phyloP scores from a whole-genome alignment of 1,284 basidiomycete genomes.

The Lignosus rhinocerotis region DNA sequence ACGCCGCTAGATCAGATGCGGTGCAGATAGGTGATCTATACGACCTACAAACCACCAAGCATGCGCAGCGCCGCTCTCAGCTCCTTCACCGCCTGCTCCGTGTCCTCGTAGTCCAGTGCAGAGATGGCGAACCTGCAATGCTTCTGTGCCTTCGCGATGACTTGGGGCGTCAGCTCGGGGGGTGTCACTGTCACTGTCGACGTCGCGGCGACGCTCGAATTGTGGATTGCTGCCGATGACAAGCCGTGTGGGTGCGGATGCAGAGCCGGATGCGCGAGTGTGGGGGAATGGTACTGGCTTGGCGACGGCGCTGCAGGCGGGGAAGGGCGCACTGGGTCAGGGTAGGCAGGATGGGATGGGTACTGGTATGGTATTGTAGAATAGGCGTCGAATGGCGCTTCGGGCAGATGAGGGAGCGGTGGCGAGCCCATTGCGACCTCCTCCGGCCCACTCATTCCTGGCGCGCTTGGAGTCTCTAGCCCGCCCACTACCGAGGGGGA shows the following conservation, averaged over 20 bases:
- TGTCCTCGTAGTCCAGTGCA: slow-evolving; percentile 90
- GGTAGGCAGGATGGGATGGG: not conserved
- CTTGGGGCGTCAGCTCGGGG: slow-evolving; percentile 58
- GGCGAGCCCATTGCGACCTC: slow-evolving; percentile 15
- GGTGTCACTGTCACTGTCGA: slow-evolving; percentile 35
- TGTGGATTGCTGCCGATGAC: not conserved
- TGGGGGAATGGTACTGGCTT: not conserved
- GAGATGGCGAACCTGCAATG: slow-evolving; percentile 91
- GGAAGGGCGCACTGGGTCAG: slow-evolving; percentile 6
- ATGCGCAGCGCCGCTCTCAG: slow-evolving; percentile 71
- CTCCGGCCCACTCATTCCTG: slow-evolving; percentile 17
- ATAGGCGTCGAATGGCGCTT: slow-evolving; percentile 10
- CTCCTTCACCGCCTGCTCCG: slow-evolving; percentile 80
- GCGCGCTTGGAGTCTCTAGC: slow-evolving; percentile 10
- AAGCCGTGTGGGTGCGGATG: not conserved
- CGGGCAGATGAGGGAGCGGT: slow-evolving; percentile 7
- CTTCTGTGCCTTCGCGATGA: slow-evolving; percentile 79
- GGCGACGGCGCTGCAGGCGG: slow-evolving; percentile 7
- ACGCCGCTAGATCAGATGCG: not conserved
- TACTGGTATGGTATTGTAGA: not conserved
- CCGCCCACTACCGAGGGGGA: slow-evolving; percentile 45
- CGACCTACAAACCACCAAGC: slow-evolving; percentile 51
- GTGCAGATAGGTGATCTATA: not conserved
- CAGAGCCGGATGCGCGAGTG: too few relatives aligned
- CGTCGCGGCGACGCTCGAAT: slow-evolving; percentile 16